Percentiles rank a stretch among this genome's conserved stretches.
These are phyloP conservation scores for Neurospora tetrasperma DNA, from an alignment of 495 filamentous ascomycete species.

Conservation along the genomic window DNA sequence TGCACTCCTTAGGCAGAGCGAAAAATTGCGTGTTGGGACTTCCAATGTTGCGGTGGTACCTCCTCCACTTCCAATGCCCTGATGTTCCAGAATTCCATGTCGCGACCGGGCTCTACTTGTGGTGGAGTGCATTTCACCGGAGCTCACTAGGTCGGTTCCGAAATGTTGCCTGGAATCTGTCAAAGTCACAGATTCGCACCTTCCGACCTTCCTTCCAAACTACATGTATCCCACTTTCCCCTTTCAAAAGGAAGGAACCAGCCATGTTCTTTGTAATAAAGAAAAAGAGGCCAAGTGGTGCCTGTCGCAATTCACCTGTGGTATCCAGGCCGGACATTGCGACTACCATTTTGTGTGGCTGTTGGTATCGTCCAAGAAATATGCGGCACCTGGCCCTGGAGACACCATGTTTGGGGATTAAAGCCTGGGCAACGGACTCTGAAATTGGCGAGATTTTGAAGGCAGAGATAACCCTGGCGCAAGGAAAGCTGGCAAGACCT, in stretches of 20 bases:
- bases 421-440: not conserved
- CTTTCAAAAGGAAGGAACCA: no score
- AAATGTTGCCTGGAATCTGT: not conserved
- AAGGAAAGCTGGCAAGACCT: not conserved
- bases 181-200: not conserved
- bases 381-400: not conserved
- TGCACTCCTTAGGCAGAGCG: no score
- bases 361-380: not conserved
- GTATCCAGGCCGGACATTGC: not conserved
- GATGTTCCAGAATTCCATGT: not conserved
- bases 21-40: no score
- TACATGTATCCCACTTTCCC: no score
- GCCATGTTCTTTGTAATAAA: no score
- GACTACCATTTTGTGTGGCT: not conserved
- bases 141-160: not conserved
- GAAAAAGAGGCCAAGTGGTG: no score
- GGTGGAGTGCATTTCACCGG: not conserved
- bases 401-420: not conserved
- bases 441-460: not conserved
- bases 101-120: no score
- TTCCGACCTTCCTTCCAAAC: no score
- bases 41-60: no score
- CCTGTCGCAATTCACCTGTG: no score
- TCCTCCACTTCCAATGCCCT: not conserved
- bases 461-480: no score